Base-by-base conservation (phyloP, 78 protist species). In the Cavenderia fasciculata region DNA sequence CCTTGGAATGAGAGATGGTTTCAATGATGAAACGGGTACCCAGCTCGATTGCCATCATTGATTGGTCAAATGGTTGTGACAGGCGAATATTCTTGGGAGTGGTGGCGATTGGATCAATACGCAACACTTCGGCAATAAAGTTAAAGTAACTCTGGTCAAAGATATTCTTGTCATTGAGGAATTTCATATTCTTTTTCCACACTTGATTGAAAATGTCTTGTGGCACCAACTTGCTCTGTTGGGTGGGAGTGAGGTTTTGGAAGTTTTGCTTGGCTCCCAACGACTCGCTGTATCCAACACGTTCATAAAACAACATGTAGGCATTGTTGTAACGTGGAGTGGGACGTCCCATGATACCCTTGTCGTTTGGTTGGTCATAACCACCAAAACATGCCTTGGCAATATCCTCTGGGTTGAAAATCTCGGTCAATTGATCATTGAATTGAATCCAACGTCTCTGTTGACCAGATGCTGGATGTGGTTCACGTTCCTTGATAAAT, bases 111-210 rank as follows among this genome's bases (percentile, higher is more conserved):
- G 8, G n/a, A 29, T 57, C 79, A 23, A 92, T 51, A 43, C 27
- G 49, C 3, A 92, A 21, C 0, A 73, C 36, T 25, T 74, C 34
- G 43, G 29, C 31, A 7, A 92, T 6, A 33, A 94, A 94, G 4
- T 7, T 25, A 52, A 92, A 87, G 85, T 94, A 94, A 44, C 33
- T 63, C 16, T n/a, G 14, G 57, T 95, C 96, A 54, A 92, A 94
- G 38, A 95, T 46, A 44, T 94, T 59, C 40, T 77, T 73, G 19
- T 96, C 97, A 21, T 63, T 75, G 18, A 87, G 29, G 56, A 96
- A 94, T 49, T 40, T 73, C 76, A 52, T 65, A 71, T 96, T 96
- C 78, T 95, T 94, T 27, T 18, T 12, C 98, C 96, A 93, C 19
- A 93, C 91, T 6, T 44, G 21, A 7, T 36, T 23, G 11, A 33